phyloP scores from a whole-genome alignment of 306 rosid species.

The Geum urbanum region DNA sequence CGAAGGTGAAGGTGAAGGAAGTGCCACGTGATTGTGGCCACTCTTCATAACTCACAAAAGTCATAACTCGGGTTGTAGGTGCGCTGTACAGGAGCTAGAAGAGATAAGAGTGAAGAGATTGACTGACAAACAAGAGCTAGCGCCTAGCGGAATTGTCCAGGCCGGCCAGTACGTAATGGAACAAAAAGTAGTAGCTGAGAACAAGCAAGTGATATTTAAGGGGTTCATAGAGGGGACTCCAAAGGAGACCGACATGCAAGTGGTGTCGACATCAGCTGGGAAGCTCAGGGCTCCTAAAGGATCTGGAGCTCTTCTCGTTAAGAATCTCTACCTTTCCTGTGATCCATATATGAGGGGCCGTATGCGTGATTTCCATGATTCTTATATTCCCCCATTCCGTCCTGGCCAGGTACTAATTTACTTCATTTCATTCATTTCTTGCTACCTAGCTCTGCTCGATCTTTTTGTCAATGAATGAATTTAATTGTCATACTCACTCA shows the following conservation, averaged over 20 bases:
- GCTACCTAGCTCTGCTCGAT: not conserved
- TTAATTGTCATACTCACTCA: not conserved
- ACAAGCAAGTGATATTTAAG: constrained; percentile 48
- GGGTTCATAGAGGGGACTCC: constrained; percentile 36
- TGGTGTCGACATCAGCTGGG: constrained; percentile 19
- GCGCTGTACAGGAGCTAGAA: no score
- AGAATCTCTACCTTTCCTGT: constrained; percentile 53
- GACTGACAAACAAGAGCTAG: no score
- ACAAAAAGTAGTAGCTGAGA: constrained; percentile 14
- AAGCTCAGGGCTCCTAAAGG: constrained; percentile 35
- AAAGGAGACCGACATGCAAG: constrained; percentile 39
- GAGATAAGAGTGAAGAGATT: no score
- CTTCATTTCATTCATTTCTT: not conserved
- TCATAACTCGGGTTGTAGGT: no score
- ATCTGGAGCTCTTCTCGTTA: constrained; percentile 36
- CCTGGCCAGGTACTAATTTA: constrained; percentile 40
- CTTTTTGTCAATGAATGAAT: no score
- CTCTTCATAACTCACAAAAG: not conserved
- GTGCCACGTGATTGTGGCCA: not conserved
- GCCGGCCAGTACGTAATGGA: no score
- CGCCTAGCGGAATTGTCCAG: no score
- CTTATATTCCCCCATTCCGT: constrained; percentile 38
- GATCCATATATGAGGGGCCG: constrained; percentile 58
- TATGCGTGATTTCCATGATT: constrained; percentile 44
- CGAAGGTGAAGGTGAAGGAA: not conserved